A percentile compares a stretch with the other conserved stretches of the same genome.
Conservation (phyloP, 2,329 filamentous ascomycete genomes). For the Diplodia scrobiculata region DNA sequence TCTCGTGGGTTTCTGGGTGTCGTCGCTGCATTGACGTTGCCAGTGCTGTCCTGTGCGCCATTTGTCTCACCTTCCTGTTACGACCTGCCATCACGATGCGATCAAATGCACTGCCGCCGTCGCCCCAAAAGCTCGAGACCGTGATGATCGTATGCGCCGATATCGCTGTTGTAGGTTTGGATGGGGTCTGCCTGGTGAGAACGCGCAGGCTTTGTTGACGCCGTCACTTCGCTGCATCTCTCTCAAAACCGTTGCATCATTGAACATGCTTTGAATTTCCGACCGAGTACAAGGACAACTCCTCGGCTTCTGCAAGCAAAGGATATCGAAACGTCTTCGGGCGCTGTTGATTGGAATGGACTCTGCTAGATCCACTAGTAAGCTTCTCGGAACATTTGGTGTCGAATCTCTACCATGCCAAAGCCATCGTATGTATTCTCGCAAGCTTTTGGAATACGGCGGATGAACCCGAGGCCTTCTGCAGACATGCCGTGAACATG, state of each 20-base stretch:
- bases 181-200: background rate
- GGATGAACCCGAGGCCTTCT: too few species aligned
- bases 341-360: too few species aligned
- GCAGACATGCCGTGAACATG: too few species aligned
- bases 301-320: too few species aligned
- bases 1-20: background rate
- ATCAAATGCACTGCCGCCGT: background rate
- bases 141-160: background rate
- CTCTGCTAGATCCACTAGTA: too few species aligned
- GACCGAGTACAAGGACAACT: too few species aligned
- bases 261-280: background rate
- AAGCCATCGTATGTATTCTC: too few species aligned
- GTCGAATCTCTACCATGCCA: too few species aligned
- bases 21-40: constrained; percentile 10
- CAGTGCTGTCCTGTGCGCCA: constrained; percentile 1
- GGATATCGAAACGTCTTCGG: background rate
- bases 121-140: too few species aligned
- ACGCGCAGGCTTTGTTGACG: background rate
- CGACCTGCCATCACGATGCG: background rate
- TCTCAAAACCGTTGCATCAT: background rate
- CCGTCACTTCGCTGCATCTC: background rate
- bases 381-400: too few species aligned
- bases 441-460: too few species aligned
- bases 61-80: constrained; percentile 18
- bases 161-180: background rate